Evolutionary conservation across 2,329 filamentous ascomycete genomes (phyloP).

Genomic region (Neonectria faginata): DNA sequence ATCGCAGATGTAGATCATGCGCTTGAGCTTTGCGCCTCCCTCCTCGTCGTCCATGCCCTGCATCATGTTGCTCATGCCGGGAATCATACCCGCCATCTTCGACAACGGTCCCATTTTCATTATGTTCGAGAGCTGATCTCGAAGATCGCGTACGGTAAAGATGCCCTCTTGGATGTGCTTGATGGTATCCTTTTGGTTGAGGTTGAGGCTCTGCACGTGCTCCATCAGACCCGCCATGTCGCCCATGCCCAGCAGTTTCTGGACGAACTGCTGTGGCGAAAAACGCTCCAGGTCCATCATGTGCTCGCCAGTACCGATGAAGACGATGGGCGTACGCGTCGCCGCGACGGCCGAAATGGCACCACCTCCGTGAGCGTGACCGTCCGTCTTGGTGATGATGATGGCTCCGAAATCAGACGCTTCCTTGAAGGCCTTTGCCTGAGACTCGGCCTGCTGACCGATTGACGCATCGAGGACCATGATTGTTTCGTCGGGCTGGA

Average conservation of each 20-base stretch:
- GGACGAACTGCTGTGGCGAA: slow-evolving; percentile 90
- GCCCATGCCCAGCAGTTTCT: slow-evolving; percentile 95
- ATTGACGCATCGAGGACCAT: slow-evolving; percentile 98
- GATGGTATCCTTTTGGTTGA: slow-evolving; percentile 98
- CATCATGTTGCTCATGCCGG: slow-evolving; percentile 93
- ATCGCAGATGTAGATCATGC: slow-evolving; percentile 99
- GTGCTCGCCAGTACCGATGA: slow-evolving; percentile 97
- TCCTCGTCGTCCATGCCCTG: slow-evolving; percentile 97
- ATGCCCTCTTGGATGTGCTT: slow-evolving; percentile 98
- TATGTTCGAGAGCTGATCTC: slow-evolving; percentile 96
- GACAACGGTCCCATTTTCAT: slow-evolving; percentile 99
- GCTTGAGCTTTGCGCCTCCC: slow-evolving; percentile 90
- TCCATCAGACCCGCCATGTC: slow-evolving; percentile 96
- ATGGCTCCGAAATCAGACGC: slow-evolving; percentile 97
- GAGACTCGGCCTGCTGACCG: slow-evolving; percentile 93
- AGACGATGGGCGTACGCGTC: slow-evolving; percentile 96
- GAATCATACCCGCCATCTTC: slow-evolving; percentile 99
- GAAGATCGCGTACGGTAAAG: slow-evolving; percentile 92
- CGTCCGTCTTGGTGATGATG: slow-evolving; percentile 98
- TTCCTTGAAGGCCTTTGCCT: slow-evolving; percentile 97
- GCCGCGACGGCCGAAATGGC: slow-evolving; percentile 97
- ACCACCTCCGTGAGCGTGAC: slow-evolving; percentile 93
- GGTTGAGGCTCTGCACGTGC: slow-evolving; percentile 93
- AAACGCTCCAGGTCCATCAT: slow-evolving; percentile 96
- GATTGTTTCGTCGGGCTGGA: slow-evolving; percentile 92